Conservation (phyloP, 2,329 filamentous ascomycete genomes). For the Teratosphaeria epicoccoides region DNA sequence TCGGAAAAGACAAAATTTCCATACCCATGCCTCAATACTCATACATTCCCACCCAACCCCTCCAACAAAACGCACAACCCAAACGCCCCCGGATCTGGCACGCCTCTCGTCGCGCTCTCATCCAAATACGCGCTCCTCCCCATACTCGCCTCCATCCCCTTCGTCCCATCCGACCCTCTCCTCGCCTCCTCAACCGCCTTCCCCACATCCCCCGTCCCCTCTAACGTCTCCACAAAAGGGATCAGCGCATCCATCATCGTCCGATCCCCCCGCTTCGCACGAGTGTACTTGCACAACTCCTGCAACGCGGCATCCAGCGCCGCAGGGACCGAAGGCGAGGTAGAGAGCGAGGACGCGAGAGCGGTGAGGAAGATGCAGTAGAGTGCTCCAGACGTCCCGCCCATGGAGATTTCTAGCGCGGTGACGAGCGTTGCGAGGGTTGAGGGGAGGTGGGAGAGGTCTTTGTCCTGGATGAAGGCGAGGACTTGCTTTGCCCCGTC, state of each 20-base stretch:
- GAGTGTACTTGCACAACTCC: conserved; percentile 25
- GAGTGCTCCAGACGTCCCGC: conserved; percentile 26
- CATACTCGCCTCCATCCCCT: conserved; percentile 26
- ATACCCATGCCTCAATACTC: no score
- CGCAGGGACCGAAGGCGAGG: conserved; percentile 11
- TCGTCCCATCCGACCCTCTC: conserved; percentile 25
- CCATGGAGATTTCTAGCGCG: conserved; percentile 28
- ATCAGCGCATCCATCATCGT: conserved; percentile 29
- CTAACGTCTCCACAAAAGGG: conserved; percentile 23
- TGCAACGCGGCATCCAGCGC: conserved; percentile 20
- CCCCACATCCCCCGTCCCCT: conserved; percentile 11
- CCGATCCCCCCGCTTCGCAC: conserved; percentile 24
- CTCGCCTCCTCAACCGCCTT: conserved; percentile 18
- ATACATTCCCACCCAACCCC: conserved; percentile 16
- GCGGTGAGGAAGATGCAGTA: conserved; percentile 28
- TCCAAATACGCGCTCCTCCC: conserved; percentile 27
- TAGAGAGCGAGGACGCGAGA: conserved; percentile 19
- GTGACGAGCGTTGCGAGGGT: conserved; percentile 20
- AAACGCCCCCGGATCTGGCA: conserved; percentile 28
- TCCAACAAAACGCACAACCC: conserved; percentile 27
- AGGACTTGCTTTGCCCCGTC: conserved; percentile 27
- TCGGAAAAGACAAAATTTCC: no score
- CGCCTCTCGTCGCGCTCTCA: conserved; percentile 26
- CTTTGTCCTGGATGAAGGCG: conserved; percentile 21
- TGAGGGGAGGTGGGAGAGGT: conserved; percentile 19